Conservation (phyloP, 257 asterid genomes). For the Solanum habrochaites region DNA sequence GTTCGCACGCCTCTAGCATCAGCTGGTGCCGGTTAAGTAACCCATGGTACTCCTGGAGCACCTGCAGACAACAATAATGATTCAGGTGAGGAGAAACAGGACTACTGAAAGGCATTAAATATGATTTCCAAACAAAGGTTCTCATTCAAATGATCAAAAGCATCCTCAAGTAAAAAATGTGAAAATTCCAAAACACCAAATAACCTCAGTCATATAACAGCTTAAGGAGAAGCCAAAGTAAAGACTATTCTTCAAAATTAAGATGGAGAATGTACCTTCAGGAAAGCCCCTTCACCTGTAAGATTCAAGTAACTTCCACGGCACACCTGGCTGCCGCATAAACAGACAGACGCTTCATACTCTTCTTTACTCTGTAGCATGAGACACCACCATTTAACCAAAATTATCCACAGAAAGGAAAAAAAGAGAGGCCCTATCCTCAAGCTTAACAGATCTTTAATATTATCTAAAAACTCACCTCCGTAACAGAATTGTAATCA, state of each 20-base stretch:
- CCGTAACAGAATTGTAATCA: conserved; percentile 96
- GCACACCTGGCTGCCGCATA: conserved; percentile 98
- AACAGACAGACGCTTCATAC: conserved; percentile 95
- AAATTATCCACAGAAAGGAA: background rate
- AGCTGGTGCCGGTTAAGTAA: conserved; percentile 72
- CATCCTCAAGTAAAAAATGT: background rate
- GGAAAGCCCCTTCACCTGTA: conserved; percentile 95
- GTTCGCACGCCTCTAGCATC: conserved; percentile 90
- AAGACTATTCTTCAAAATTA: background rate
- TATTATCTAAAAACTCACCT: conserved; percentile 43
- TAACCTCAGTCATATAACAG: background rate
- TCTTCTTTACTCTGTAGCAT: conserved; percentile 87
- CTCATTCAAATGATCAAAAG: background rate
- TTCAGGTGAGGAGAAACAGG: background rate
- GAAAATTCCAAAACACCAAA: background rate
- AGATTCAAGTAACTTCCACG: conserved; percentile 95
- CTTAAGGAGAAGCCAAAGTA: background rate
- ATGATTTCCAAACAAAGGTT: background rate
- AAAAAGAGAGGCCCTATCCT: background rate
- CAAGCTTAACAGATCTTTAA: background rate
- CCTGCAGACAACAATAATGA: conserved; percentile 31
- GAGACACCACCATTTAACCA: conserved; percentile 3
- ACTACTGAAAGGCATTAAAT: background rate
- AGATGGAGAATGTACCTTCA: conserved; percentile 44
- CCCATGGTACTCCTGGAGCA: conserved; percentile 80